These are phyloP conservation scores for Closterium sp. DNA, from an alignment of 139 green algal genomes.

Conservation along the genomic window DNA sequence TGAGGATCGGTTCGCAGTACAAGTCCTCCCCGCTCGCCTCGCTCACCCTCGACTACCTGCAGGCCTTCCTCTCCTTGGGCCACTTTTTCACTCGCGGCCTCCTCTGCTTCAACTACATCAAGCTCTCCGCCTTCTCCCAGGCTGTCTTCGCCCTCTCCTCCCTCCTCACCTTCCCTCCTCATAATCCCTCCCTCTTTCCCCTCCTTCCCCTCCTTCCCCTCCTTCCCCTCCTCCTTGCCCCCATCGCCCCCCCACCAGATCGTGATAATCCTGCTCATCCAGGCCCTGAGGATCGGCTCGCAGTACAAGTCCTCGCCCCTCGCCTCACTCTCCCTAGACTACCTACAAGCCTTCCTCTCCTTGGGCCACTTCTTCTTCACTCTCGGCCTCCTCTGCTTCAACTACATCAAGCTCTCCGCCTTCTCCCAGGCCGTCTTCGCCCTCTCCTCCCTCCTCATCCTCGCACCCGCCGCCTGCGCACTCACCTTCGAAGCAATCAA, in stretches of 20 bases:
- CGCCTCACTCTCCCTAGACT: not conserved
- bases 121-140: not conserved
- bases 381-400: not conserved
- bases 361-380: conserved; percentile 13
- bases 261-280: not conserved
- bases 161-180: not conserved
- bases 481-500: not conserved
- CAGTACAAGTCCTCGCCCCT: conserved; percentile 6
- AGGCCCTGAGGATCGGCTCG: not conserved
- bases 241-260: not conserved
- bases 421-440: conserved; percentile 5
- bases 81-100: not conserved
- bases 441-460: not conserved
- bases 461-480: not conserved
- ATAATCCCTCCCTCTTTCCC: not conserved
- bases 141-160: not conserved
- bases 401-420: conserved; percentile 4
- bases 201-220: too few relatives aligned
- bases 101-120: conserved; percentile 4
- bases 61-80: not conserved
- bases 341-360: not conserved
- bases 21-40: not conserved
- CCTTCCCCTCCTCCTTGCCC: too few relatives aligned
- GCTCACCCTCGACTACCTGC: not conserved
- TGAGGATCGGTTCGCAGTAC: not conserved